Conservation (phyloP, 2,329 filamentous ascomycete species). For the Periconia macrospinosa region DNA sequence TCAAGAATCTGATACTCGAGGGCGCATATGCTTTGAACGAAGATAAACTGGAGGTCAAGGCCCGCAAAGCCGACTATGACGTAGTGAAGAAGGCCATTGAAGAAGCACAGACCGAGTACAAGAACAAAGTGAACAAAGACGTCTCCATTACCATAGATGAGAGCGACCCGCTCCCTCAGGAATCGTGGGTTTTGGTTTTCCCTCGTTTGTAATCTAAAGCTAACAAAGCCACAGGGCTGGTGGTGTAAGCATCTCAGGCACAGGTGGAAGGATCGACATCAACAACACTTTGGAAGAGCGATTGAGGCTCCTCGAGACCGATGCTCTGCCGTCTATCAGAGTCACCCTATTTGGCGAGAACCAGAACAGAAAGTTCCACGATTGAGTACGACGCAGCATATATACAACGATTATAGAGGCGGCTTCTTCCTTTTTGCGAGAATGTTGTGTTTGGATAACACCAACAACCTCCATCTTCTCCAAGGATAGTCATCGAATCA, state of each 20-base stretch:
- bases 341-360: conserved; percentile 91
- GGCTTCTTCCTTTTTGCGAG: neutral
- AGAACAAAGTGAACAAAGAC: conserved; percentile 73
- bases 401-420: neutral
- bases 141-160: conserved; percentile 74
- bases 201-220: neutral
- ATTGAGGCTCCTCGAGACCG: conserved; percentile 79
- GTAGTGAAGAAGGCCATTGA: conserved; percentile 76
- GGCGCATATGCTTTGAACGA: conserved; percentile 88
- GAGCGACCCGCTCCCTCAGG: conserved; percentile 75
- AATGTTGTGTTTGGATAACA: neutral
- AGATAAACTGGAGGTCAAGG: conserved; percentile 72
- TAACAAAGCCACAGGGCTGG: conserved; percentile 65
- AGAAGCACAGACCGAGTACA: conserved; percentile 78
- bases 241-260: conserved; percentile 78
- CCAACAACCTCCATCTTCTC: neutral
- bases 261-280: conserved; percentile 92
- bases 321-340: conserved; percentile 81
- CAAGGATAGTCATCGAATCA: neutral
- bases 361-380: conserved; percentile 91
- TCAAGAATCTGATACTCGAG: conserved; percentile 84
- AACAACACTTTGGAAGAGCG: conserved; percentile 98
- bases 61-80: conserved; percentile 77
- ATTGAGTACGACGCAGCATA: conserved; percentile 58
- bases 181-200: conserved; percentile 67